Percentiles rank a stretch among this genome's conserved stretches.
phyloP scores from a whole-genome alignment of 2,329 filamentous ascomycete species.

The Alternaria tenuissima region DNA sequence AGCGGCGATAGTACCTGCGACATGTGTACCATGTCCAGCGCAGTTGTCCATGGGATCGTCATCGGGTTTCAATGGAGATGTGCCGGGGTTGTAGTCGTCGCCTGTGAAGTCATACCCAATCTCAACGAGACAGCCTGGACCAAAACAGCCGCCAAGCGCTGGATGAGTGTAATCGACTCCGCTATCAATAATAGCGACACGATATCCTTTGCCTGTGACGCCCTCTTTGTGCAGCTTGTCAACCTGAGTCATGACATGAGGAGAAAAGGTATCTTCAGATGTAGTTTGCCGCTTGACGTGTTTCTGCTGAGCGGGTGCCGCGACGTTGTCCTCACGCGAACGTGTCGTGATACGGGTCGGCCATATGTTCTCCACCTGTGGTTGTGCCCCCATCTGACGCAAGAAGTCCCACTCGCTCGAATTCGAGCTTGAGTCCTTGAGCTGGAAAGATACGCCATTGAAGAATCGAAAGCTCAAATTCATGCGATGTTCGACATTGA shows the following conservation, averaged over 20 bases:
- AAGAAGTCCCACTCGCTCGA: constrained; percentile 6
- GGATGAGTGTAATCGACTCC: not conserved
- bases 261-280: constrained; percentile 21
- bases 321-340: not conserved
- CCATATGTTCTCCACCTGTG: constrained; percentile 20
- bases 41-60: not conserved
- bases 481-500: constrained; percentile 23
- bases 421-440: constrained; percentile 14
- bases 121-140: not conserved
- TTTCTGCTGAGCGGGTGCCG: not conserved
- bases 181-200: not conserved
- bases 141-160: not conserved
- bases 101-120: not conserved
- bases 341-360: constrained; percentile 19
- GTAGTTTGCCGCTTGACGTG: constrained; percentile 19
- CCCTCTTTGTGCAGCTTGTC: not conserved
- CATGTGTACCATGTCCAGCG: constrained; percentile 63
- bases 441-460: constrained; percentile 27
- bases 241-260: constrained; percentile 30
- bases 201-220: not conserved
- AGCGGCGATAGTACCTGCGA: constrained; percentile 68
- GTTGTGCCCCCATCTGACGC: not conserved
- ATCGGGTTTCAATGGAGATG: not conserved
- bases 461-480: constrained; percentile 29
- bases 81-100: not conserved